Percentiles rank a stretch among this genome's conserved stretches.
These are phyloP conservation scores for Hanseniaspora lachancei DNA, from an alignment of 805 yeast genomes.

Conservation along the genomic window DNA sequence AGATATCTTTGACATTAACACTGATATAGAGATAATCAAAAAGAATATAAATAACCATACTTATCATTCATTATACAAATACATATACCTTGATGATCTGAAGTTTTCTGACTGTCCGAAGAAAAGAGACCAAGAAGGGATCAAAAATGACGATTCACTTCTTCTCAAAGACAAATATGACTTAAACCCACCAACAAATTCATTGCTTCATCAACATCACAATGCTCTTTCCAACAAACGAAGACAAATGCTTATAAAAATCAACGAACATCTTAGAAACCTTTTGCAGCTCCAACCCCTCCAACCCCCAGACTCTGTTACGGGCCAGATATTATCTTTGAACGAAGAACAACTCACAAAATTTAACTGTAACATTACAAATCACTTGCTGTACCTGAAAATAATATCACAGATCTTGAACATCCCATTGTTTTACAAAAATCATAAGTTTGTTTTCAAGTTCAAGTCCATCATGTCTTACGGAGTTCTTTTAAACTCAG, in stretches of 20 bases:
- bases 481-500: not conserved
- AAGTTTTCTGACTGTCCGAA: not conserved
- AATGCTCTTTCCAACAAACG: not conserved
- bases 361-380: not conserved
- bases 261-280: not conserved
- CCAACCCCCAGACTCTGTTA: not conserved
- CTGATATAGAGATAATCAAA: not conserved
- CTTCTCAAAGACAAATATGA: not conserved
- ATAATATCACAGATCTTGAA: constrained; percentile 2
- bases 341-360: not conserved
- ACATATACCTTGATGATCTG: not conserved
- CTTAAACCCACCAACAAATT: not conserved
- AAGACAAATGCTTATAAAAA: not conserved
- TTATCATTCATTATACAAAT: not conserved
- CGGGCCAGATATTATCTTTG: not conserved
- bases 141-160: not conserved
- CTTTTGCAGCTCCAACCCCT: not conserved
- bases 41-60: not conserved
- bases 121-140: not conserved
- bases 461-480: constrained; percentile 4
- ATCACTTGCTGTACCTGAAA: not conserved
- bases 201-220: not conserved
- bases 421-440: constrained; percentile 4
- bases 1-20: not conserved
- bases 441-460: constrained; percentile 1